Conservation (phyloP, 2,329 filamentous ascomycete genomes). For the Colletotrichum sp. region DNA sequence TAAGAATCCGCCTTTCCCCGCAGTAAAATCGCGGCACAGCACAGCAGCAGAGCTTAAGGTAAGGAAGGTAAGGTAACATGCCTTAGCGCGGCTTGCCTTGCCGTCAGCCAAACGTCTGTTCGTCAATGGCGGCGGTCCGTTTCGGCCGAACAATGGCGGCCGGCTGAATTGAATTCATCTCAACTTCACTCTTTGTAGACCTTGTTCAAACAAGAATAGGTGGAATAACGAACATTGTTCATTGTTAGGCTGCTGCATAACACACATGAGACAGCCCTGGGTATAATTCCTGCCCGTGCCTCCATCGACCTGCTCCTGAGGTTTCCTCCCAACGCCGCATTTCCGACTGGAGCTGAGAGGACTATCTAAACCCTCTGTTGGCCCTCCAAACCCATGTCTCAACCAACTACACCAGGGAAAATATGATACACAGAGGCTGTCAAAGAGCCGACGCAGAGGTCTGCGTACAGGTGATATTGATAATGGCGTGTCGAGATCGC, state of each 20-base stretch:
- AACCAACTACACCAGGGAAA: slow-evolving; percentile 1
- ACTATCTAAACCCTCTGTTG: slow-evolving; percentile 56
- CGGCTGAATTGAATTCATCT: neutral
- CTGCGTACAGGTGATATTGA: neutral
- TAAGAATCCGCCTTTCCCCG: slow-evolving; percentile 12
- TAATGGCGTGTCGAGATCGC: slow-evolving; percentile 1
- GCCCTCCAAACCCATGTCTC: slow-evolving; percentile 33
- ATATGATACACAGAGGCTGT: neutral
- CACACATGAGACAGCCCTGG: slow-evolving; percentile 11
- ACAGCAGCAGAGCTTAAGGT: slow-evolving; percentile 1
- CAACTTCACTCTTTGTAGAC: neutral
- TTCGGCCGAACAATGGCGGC: neutral
- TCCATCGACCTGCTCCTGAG: neutral
- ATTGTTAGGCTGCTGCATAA: neutral
- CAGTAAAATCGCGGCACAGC: neutral
- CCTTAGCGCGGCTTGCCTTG: slow-evolving; percentile 1
- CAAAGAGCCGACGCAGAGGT: neutral
- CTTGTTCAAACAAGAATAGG: neutral
- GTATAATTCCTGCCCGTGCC: slow-evolving; percentile 9
- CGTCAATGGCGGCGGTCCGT: neutral
- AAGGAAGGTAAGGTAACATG: neutral
- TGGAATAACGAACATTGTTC: neutral
- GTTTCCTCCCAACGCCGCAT: slow-evolving; percentile 21
- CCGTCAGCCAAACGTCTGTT: neutral
- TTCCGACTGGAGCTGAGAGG: slow-evolving; percentile 43